These are phyloP conservation scores for Penicillium sp. DNA, from an alignment of 2,329 filamentous ascomycete genomes.

Conservation along the genomic window DNA sequence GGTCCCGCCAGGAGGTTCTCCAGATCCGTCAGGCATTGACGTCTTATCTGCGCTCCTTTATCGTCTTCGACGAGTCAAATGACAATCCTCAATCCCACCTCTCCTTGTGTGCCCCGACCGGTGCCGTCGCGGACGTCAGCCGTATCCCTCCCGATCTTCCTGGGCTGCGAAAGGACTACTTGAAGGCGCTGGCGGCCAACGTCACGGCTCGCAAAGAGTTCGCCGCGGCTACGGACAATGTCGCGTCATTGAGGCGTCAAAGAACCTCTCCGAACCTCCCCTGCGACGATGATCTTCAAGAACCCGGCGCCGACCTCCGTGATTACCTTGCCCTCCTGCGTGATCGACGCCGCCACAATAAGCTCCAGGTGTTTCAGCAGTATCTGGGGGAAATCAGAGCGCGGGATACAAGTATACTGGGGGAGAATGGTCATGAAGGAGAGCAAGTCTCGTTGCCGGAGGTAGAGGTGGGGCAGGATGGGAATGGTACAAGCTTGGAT, in stretches of 20 bases:
- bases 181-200: slow-evolving; percentile 48
- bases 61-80: slow-evolving; percentile 32
- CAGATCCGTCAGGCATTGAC: slow-evolving; percentile 43
- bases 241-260: slow-evolving; percentile 29
- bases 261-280: slow-evolving; percentile 23
- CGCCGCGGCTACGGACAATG: slow-evolving; percentile 33
- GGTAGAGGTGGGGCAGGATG: slow-evolving; percentile 16
- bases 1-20: slow-evolving; percentile 39
- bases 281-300: slow-evolving; percentile 14
- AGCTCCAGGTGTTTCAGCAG: slow-evolving; percentile 50
- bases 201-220: slow-evolving; percentile 43
- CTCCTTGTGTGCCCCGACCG: slow-evolving; percentile 36
- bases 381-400: slow-evolving; percentile 45
- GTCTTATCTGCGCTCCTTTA: slow-evolving; percentile 38
- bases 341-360: slow-evolving; percentile 47
- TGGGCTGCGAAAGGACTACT: slow-evolving; percentile 46
- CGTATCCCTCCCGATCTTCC: slow-evolving; percentile 42
- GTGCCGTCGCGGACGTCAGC: slow-evolving; percentile 35
- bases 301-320: slow-evolving; percentile 31
- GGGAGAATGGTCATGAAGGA: slow-evolving; percentile 23
- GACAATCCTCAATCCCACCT: slow-evolving; percentile 33
- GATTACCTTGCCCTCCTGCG: slow-evolving; percentile 49
- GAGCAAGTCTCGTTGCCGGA: slow-evolving; percentile 18
- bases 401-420: slow-evolving; percentile 23
- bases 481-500: slow-evolving; percentile 27